Evolutionary conservation across 139 green algal genomes (phyloP).

Genomic region (Desmodesmus armatus): DNA sequence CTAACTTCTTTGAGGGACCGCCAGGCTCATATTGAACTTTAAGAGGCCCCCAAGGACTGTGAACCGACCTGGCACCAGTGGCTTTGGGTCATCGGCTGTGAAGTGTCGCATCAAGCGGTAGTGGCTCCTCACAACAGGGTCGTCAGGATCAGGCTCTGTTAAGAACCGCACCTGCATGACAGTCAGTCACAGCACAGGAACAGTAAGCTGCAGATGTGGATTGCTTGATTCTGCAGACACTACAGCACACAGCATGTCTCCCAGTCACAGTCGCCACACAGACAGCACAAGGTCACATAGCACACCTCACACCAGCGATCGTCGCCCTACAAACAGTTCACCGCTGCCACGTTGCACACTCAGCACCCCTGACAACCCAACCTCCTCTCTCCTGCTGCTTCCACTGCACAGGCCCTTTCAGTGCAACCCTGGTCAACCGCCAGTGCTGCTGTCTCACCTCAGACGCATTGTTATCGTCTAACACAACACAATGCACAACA

Average conservation of each 20-base stretch:
- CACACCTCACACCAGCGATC: not conserved
- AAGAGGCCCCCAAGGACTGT: not conserved
- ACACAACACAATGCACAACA: too few relatives aligned
- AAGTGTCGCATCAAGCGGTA: slow-evolving; percentile 59
- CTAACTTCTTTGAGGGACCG: too few relatives aligned
- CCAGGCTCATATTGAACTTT: too few relatives aligned
- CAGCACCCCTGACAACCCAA: not conserved
- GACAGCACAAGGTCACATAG: too few relatives aligned
- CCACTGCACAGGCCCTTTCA: too few relatives aligned
- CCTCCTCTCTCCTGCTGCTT: too few relatives aligned
- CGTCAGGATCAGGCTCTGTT: slow-evolving; percentile 15
- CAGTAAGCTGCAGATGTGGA: too few relatives aligned
- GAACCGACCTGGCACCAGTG: slow-evolving; percentile 56
- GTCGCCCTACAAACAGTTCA: not conserved
- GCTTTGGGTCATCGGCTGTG: slow-evolving; percentile 52
- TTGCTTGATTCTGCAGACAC: too few relatives aligned
- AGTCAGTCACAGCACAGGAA: not conserved
- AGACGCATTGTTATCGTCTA: too few relatives aligned
- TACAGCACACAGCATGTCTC: not conserved
- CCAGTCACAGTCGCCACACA: too few relatives aligned
- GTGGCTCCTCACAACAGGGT: slow-evolving; percentile 57
- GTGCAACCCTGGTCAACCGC: too few relatives aligned
- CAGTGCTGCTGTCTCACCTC: too few relatives aligned
- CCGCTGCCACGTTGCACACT: not conserved
- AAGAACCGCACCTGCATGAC: slow-evolving; percentile 15